Evolutionary conservation across 2,329 filamentous ascomycete genomes (phyloP).

Genomic region (Xylaria sp.): DNA sequence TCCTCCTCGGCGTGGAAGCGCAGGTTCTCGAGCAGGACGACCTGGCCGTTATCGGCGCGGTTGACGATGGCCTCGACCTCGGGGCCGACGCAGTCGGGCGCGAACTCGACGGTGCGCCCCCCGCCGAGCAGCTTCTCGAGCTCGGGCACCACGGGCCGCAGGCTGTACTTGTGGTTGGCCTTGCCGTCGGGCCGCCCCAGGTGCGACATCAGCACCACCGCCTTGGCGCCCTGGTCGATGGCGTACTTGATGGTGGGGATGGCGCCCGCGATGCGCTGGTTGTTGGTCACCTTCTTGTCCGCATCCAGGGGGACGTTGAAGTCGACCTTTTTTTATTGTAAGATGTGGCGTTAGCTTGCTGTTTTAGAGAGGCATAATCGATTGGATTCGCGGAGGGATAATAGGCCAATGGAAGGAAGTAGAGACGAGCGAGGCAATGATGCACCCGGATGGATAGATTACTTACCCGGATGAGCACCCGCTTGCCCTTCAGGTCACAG

Average conservation of each 20-base stretch:
- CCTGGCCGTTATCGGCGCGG: conserved; percentile 76
- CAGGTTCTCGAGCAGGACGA: conserved; percentile 95
- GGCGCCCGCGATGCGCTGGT: conserved; percentile 95
- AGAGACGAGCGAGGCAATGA: not conserved
- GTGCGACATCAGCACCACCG: conserved; percentile 97
- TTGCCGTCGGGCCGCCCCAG: conserved; percentile 93
- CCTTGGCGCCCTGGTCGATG: conserved; percentile 85
- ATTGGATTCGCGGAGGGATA: not conserved
- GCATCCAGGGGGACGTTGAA: conserved; percentile 98
- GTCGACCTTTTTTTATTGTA: conserved; percentile 70
- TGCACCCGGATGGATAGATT: not conserved
- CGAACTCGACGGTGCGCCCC: conserved; percentile 84
- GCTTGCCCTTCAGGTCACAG: conserved; percentile 96
- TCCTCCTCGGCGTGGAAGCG: conserved; percentile 99
- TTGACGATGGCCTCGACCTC: conserved; percentile 90
- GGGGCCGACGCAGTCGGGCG: conserved; percentile 85
- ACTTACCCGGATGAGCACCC: conserved; percentile 92
- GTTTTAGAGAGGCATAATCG: conserved; percentile 3
- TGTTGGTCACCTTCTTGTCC: conserved; percentile 95
- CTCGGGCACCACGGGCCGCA: conserved; percentile 88
- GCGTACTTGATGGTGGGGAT: conserved; percentile 95
- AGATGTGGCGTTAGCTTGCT: conserved; percentile 27
- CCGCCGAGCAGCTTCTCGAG: conserved; percentile 88
- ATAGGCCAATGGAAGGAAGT: too few relatives aligned
- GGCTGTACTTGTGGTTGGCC: conserved; percentile 88